Conservation (phyloP, 805 yeast genomes). For the Hanseniaspora nectarophila region DNA sequence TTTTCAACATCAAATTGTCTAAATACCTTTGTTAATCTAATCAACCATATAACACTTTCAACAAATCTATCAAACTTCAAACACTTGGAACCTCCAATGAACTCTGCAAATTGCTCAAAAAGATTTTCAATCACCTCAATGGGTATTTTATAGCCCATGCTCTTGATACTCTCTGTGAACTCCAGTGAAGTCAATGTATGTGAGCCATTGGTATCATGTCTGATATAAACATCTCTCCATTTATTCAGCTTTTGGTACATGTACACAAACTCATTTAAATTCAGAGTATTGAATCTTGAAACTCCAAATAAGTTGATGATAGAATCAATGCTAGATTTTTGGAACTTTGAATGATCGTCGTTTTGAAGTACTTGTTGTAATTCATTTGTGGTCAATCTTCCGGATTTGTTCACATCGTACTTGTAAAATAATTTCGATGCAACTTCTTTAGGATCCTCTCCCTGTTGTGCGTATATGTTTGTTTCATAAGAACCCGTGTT, state of each 20-base stretch:
- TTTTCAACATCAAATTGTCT: constrained; percentile 64
- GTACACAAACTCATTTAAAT: constrained; percentile 26
- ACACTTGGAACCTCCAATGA: constrained; percentile 26
- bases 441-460: constrained; percentile 21
- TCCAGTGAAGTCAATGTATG: constrained; percentile 26
- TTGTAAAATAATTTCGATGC: constrained; percentile 26
- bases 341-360: constrained; percentile 27
- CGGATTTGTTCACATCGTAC: constrained; percentile 25
- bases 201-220: constrained; percentile 28
- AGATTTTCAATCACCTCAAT: constrained; percentile 27
- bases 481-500: background rate
- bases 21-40: constrained; percentile 66
- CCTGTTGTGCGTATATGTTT: constrained; percentile 14
- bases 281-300: constrained; percentile 28
- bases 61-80: constrained; percentile 72
- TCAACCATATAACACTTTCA: constrained; percentile 63
- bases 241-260: constrained; percentile 27
- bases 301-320: constrained; percentile 29
- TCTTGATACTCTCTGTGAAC: constrained; percentile 27
- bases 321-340: constrained; percentile 28
- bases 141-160: constrained; percentile 28
- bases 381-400: constrained; percentile 27
- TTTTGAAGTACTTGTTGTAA: constrained; percentile 28
- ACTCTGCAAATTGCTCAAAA: constrained; percentile 29
- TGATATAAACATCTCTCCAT: constrained; percentile 30